phyloP scores from a whole-genome alignment of 2,329 filamentous ascomycete species.

The Colletotrichum orchidophilum region DNA sequence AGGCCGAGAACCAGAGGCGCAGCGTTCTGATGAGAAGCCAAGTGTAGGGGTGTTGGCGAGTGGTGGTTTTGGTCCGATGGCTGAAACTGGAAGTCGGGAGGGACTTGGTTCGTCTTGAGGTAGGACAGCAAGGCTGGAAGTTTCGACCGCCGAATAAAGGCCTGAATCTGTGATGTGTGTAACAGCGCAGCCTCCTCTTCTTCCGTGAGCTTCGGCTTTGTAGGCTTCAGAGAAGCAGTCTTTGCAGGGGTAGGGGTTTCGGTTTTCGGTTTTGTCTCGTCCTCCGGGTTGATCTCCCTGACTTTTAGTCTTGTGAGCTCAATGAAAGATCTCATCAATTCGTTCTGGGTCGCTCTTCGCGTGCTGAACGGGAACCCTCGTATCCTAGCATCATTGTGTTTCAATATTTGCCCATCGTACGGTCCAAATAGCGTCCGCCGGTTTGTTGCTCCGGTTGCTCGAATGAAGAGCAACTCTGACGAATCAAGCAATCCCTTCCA shows the following conservation, averaged over 20 bases:
- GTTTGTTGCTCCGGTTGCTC: constrained; percentile 89
- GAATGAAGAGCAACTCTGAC: constrained; percentile 85
- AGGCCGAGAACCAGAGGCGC: constrained; percentile 81
- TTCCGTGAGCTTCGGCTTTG: constrained; percentile 75
- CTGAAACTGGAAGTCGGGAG: constrained; percentile 78
- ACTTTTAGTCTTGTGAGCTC: constrained; percentile 93
- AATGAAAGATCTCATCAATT: constrained; percentile 93
- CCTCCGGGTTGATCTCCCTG: constrained; percentile 76
- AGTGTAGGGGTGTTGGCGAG: constrained; percentile 83
- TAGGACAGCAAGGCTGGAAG: constrained; percentile 88
- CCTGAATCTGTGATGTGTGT: constrained; percentile 89
- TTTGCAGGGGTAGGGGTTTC: constrained; percentile 46
- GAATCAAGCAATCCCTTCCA: constrained; percentile 90
- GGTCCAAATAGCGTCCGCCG: constrained; percentile 88
- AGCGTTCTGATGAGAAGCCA: constrained; percentile 84
- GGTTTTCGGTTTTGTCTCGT: constrained; percentile 56
- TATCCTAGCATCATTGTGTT: constrained; percentile 80
- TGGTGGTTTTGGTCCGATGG: constrained; percentile 80
- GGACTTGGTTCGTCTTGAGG: constrained; percentile 77
- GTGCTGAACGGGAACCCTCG: constrained; percentile 95
- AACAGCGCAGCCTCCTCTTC: constrained; percentile 84
- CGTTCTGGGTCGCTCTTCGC: constrained; percentile 87
- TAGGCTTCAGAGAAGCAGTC: constrained; percentile 51
- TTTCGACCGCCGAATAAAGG: constrained; percentile 88
- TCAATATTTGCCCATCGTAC: constrained; percentile 88